Base-by-base conservation (phyloP, 176 grass and related monocot species). In the Luzula sylvatica region DNA sequence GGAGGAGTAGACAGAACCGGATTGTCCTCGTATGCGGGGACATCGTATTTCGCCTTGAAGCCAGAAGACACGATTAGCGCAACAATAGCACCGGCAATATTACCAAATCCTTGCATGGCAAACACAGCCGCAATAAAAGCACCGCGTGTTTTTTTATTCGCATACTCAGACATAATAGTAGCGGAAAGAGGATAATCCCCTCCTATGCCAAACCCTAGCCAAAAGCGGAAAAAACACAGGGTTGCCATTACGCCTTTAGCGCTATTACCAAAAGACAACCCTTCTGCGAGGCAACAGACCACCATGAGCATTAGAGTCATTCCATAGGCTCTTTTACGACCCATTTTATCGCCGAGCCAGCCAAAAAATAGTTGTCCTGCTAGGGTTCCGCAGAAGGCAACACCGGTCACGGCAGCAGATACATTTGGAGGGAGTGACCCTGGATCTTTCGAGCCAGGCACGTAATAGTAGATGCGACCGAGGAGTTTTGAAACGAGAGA, bases 191-290 rank as follows among this genome's bases (percentile, higher is more conserved):
- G 88, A 69, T 94, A 87, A 55, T 95, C 83, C 8, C 88, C 88
- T 25, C 88, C 79, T 38, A 95, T 78, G 44, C 83, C 76, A 22
- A 94, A 65, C 5, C 88, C 88, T 0, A 94, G 82, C 88, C 83
- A 94, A 75, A 94, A 94, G 0, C 88, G 72, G 62, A 94, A 94
- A 82, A 94, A 94, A 72, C 88, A 94, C 17, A 94, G 82, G 2
- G 79, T 77, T 6, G 46, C 38, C 13, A 94, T 67, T 54, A 94
- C 69, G 6, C 66, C 67, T 7, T 63, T 75, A 1, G 63, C 11
- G 0, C 56, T 53, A 30, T 38, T 42, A 4, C 78, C 70, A 15
- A 94, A 94, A 19, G 87, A 83, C 48, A 87, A 75, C 5, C 78
- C 87, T 0, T 82, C 82, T 1, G 87, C 87, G 8, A 94, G 12